phyloP scores from a whole-genome alignment of 805 yeast species.

The Schizosaccharomyces pombe region DNA sequence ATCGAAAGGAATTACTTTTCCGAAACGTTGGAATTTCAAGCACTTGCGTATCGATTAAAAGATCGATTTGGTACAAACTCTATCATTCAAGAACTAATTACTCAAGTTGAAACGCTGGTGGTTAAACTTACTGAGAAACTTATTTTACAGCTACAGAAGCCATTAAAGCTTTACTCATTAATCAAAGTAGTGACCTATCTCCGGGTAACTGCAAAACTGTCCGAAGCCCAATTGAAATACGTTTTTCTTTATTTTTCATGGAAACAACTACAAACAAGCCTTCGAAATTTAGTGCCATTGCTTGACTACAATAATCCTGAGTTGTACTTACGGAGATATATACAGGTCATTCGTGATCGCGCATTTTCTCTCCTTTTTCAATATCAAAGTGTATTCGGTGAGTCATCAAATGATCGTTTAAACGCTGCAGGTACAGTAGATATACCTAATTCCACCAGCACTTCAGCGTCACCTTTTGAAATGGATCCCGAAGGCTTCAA shows the following conservation, averaged over 20 bases:
- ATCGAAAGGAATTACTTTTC: neutral
- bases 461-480: neutral
- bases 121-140: neutral
- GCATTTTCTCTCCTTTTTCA: neutral
- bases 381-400: neutral
- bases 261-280: neutral
- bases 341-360: constrained; percentile 1
- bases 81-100: neutral
- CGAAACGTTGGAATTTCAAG: neutral
- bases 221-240: neutral
- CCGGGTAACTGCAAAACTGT: neutral
- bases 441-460: neutral
- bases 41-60: neutral
- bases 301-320: neutral
- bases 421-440: neutral
- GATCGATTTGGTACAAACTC: neutral
- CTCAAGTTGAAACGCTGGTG: neutral
- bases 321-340: neutral
- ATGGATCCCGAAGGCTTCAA: neutral
- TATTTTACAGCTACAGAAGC: neutral
- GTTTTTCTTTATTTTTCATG: neutral
- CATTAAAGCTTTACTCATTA: neutral
- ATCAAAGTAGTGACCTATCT: neutral
- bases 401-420: neutral
- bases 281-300: neutral